Evolutionary conservation across 2,329 filamentous ascomycete genomes (phyloP), one percentile per base, ranked within the genome.

Genomic region (Annulohypoxylon truncatum): DNA sequence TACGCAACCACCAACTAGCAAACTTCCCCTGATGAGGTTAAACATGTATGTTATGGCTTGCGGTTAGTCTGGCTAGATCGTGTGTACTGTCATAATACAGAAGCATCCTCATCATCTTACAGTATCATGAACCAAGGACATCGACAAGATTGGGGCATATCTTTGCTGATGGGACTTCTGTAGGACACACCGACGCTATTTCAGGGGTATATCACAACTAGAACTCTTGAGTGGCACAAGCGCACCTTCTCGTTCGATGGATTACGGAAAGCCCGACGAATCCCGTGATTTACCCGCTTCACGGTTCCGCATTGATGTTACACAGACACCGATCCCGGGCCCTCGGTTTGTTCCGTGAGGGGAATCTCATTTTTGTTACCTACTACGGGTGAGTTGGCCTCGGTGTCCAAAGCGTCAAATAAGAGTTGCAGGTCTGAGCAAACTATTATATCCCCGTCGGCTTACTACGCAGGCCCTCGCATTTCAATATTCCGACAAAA

Each of bases 251-350:
- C 20, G 31, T 59, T 57, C 38, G 46, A 62, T 28, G 47, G 35
- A 24, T 38, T 52, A 47, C 52, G 56, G 56, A 22, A 10, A 28
- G 12, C 6, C 64, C 67, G 67, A 62, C 15, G 51, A 13, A 7
- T 9, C 31, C 56, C 66, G 47, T 53, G 38, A 56, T 18, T 56
- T 42, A 26, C 40, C 64, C 67, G 64, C 42, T 69, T 53, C 35
- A 54, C 67, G 67, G 67, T 40, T 64, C 66, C 63, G 57, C 53
- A 35, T 22, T 56, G 4, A 50, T 48, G 67, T 69, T 69, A 69
- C 67, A 67, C 67, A 24, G 29, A 40, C 28, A 38, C 67, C 67
- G 67, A 61, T 53, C 51, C 64, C 55, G 67, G 50, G n/a, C 8
- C 18, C 20, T 58, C 64, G 67, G 64, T 53, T 46, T 55, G 33